Evolutionary conservation across 192 early-diverging fungal species (phyloP), one percentile per base, ranked within the genome.

Genomic region (Coemansia sp.): DNA sequence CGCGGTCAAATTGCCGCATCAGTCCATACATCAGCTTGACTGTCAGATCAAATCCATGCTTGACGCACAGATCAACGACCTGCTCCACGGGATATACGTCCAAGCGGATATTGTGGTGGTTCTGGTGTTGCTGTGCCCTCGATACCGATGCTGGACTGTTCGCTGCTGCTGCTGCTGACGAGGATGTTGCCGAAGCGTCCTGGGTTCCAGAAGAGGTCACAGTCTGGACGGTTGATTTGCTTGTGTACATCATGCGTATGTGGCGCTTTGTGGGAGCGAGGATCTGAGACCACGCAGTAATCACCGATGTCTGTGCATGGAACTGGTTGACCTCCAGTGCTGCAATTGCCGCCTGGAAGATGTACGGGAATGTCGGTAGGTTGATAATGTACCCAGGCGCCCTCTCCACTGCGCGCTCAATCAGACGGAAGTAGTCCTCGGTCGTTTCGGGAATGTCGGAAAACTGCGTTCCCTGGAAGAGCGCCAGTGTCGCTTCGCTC

Each of bases 401-500:
- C 6, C 44, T 53, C 65, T 83, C 81, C 16, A 75, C 50, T 4
- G 76, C 81, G 15, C 72, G 71, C 64, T 78, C 76, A 21, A 78
- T 11, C 39, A 83, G 72, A 1, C 71, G 61, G 66, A 83, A 83
- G 64, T 72, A 75, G 63, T 83, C 81, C 61, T 83, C 81, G 18
- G 72, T 75, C 13, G 73, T 75, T 47, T 83, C 81, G 43, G 76
- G 81, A 0, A 70, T 38, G n/a, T 72, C 76, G 0, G 81, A 78
- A 19, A 75, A 75, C n/a, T 71, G 70, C 15, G 71, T 69, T 0
- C 64, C 63, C 45, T 80, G 78, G 52, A 93, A 85, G 23, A 88
- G 70, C 42, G 74, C 72, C 71, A 96, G 92, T 38, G 90, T 87
- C 0, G 87, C 71, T 9, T 65, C 72, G 61, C 91, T 93, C 63